Conservation (phyloP, 2,329 filamentous ascomycete genomes). For the Leptodontidium sp. region DNA sequence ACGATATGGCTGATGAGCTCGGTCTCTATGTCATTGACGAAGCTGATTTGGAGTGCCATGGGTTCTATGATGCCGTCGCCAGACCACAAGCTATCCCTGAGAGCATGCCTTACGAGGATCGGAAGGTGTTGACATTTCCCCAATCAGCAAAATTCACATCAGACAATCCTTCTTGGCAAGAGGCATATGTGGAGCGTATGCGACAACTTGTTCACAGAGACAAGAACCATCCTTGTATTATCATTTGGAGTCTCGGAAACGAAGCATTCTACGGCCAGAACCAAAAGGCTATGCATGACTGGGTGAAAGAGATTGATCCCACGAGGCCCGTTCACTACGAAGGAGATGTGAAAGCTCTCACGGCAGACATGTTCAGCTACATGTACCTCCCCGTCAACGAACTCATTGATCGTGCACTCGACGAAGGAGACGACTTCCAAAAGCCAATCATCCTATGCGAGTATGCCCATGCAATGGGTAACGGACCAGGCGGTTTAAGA, state of each 20-base stretch:
- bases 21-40: conserved; percentile 68
- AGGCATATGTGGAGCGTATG: conserved; percentile 73
- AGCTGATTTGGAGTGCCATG: conserved; percentile 61
- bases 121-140: conserved; percentile 63
- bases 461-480: conserved; percentile 74
- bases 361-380: conserved; percentile 62
- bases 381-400: conserved; percentile 62
- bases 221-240: conserved; percentile 74
- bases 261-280: conserved; percentile 77
- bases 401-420: conserved; percentile 49
- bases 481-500: conserved; percentile 73
- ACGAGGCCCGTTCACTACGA: conserved; percentile 65
- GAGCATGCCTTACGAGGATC: conserved; percentile 65
- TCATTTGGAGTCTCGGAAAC: conserved; percentile 79
- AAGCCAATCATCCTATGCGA: conserved; percentile 69
- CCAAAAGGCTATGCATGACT: conserved; percentile 71
- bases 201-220: conserved; percentile 71
- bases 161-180: conserved; percentile 67
- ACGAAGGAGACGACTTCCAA: conserved; percentile 49
- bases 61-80: conserved; percentile 53
- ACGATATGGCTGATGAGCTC: conserved; percentile 70
- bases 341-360: conserved; percentile 58
- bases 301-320: conserved; percentile 57
- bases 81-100: conserved; percentile 61
- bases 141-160: conserved; percentile 66